Evolutionary conservation across 805 yeast genomes (phyloP).

Genomic region (Candida hungchunana): DNA sequence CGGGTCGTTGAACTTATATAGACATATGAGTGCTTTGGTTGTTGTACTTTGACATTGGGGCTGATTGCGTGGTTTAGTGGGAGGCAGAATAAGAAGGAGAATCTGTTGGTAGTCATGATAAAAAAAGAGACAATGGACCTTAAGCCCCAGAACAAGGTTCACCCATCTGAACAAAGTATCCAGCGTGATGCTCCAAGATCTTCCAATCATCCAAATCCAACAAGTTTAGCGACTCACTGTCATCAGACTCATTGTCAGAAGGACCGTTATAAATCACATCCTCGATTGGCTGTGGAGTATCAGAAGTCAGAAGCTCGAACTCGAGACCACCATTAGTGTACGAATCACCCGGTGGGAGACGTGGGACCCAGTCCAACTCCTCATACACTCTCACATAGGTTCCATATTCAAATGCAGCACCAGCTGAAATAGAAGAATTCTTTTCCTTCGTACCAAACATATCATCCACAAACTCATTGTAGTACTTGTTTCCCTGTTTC

Average conservation of each 20-base stretch:
- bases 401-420: constrained; percentile 26
- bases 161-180: constrained; percentile 3
- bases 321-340: constrained; percentile 32
- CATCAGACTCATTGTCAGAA: background rate
- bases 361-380: constrained; percentile 53
- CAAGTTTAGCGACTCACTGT: background rate
- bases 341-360: constrained; percentile 46
- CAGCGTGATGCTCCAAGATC: background rate
- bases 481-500: constrained; percentile 50
- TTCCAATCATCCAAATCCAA: background rate
- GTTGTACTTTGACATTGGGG: too few species aligned
- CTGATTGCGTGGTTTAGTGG: too few species aligned
- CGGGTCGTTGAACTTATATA: too few species aligned
- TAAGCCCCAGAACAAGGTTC: constrained; percentile 35
- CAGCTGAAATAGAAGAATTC: constrained; percentile 27
- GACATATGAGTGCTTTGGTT: too few species aligned
- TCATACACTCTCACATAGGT: constrained; percentile 52
- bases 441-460: constrained; percentile 39
- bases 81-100: too few species aligned
- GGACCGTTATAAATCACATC: constrained; percentile 2
- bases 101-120: too few species aligned
- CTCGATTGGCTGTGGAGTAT: background rate
- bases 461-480: constrained; percentile 49
- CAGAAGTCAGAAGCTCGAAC: constrained; percentile 27
- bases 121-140: too few species aligned